Conservation (phyloP, 371 early-diverging fungal genomes). For the Dinochytrium kinnereticum region DNA sequence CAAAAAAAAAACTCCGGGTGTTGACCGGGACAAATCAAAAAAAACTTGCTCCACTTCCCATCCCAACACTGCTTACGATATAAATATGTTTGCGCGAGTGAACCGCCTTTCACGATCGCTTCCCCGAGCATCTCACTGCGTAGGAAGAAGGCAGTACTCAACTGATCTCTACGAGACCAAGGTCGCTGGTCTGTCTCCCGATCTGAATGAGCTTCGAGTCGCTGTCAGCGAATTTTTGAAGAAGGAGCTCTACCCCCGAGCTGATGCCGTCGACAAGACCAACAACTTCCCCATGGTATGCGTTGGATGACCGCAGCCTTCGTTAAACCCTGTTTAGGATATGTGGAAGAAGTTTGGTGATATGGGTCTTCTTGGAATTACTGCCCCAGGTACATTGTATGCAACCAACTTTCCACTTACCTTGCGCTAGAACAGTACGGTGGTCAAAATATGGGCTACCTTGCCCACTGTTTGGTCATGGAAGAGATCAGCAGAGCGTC, state of each 20-base stretch:
- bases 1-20: too few species aligned
- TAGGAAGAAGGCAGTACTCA: conserved; percentile 2
- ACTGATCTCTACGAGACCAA: conserved; percentile 71
- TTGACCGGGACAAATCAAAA: too few species aligned
- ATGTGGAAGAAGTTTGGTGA: conserved; percentile 97
- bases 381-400: conserved; percentile 64
- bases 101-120: not conserved
- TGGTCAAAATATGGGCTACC: conserved; percentile 90
- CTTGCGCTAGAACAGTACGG: conserved; percentile 68
- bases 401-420: not conserved
- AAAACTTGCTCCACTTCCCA: too few species aligned
- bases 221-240: conserved; percentile 81
- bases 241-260: conserved; percentile 84
- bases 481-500: conserved; percentile 92
- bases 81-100: not conserved
- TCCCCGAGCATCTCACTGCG: not conserved
- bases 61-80: too few species aligned
- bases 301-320: not conserved
- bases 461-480: conserved; percentile 92
- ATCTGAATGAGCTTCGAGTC: conserved; percentile 65
- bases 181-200: conserved; percentile 75
- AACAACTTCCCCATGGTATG: conserved; percentile 86
- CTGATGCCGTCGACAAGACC: conserved; percentile 79
- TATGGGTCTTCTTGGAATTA: conserved; percentile 94
- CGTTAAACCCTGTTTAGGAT: conserved; percentile 56